Evolutionary conservation across 176 grass and related monocot genomes (phyloP).

Genomic region (Poa pratensis): DNA sequence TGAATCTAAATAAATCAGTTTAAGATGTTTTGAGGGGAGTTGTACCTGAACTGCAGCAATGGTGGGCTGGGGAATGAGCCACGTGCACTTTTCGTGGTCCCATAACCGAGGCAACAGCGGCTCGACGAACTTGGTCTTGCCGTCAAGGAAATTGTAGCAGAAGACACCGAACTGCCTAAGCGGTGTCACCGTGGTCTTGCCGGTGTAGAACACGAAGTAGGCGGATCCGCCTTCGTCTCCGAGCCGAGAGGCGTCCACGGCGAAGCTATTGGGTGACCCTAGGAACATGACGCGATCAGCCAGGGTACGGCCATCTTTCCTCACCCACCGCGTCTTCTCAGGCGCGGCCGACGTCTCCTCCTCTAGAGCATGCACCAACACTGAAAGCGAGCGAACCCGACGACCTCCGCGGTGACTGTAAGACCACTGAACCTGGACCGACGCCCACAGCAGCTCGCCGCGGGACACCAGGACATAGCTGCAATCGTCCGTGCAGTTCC

Average conservation of each 20-base stretch:
- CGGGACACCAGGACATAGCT: not conserved
- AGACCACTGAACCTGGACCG: not conserved
- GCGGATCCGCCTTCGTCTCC: too few relatives aligned
- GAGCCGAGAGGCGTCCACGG: not conserved
- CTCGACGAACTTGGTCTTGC: not conserved
- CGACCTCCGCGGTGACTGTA: too few relatives aligned
- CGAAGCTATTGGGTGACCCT: not conserved
- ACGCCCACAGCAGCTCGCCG: not conserved
- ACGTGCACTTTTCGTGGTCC: not conserved
- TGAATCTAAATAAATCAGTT: too few relatives aligned
- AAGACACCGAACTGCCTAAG: too few relatives aligned
- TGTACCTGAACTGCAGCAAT: not conserved
- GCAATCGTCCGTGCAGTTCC: too few relatives aligned
- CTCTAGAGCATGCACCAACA: not conserved
- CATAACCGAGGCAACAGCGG: not conserved
- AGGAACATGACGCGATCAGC: not conserved
- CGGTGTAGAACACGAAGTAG: not conserved
- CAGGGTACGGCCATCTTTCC: not conserved
- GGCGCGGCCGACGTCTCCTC: not conserved
- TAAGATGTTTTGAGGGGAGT: too few relatives aligned
- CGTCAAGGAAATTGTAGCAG: not conserved
- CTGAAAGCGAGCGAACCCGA: not conserved
- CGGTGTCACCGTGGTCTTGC: too few relatives aligned
- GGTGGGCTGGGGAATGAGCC: not conserved
- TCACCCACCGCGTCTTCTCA: not conserved